A percentile compares a stretch with the other conserved stretches of the same genome.
phyloP scores from a whole-genome alignment of 2,329 filamentous ascomycete genomes.

The Exophiala xenobiotica region DNA sequence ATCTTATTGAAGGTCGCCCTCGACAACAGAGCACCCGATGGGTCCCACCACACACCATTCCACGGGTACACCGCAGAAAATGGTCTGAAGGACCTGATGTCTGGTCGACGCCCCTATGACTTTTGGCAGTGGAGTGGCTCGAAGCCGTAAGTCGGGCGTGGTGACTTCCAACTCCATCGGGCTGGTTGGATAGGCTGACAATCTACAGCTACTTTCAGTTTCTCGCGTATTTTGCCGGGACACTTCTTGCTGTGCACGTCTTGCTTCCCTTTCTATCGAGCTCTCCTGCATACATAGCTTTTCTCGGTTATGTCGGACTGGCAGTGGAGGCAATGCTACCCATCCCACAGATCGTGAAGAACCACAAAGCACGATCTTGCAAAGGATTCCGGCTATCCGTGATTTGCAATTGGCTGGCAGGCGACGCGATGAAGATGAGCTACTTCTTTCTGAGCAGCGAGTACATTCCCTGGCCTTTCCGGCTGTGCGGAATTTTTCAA shows the following conservation, averaged over 20 bases:
- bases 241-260: constrained; percentile 53
- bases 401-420: constrained; percentile 48
- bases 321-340: constrained; percentile 50
- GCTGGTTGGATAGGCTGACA: not conserved
- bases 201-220: constrained; percentile 21
- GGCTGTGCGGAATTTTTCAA: constrained; percentile 50
- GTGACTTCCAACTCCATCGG: not conserved
- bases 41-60: constrained; percentile 45
- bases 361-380: constrained; percentile 49
- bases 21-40: constrained; percentile 50
- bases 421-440: constrained; percentile 52
- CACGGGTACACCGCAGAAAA: constrained; percentile 31
- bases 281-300: constrained; percentile 43
- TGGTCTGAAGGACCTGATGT: constrained; percentile 25
- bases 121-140: constrained; percentile 64
- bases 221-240: constrained; percentile 31
- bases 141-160: constrained; percentile 47
- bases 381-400: constrained; percentile 51
- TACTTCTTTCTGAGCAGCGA: constrained; percentile 49
- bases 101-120: constrained; percentile 52
- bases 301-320: constrained; percentile 47
- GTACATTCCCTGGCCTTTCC: constrained; percentile 49
- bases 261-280: constrained; percentile 50
- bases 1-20: constrained; percentile 62
- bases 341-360: constrained; percentile 48